Percentiles rank a stretch among this genome's conserved stretches.
Conservation (phyloP, 1,139 yeast genomes). For the Zygoascus sp. region DNA sequence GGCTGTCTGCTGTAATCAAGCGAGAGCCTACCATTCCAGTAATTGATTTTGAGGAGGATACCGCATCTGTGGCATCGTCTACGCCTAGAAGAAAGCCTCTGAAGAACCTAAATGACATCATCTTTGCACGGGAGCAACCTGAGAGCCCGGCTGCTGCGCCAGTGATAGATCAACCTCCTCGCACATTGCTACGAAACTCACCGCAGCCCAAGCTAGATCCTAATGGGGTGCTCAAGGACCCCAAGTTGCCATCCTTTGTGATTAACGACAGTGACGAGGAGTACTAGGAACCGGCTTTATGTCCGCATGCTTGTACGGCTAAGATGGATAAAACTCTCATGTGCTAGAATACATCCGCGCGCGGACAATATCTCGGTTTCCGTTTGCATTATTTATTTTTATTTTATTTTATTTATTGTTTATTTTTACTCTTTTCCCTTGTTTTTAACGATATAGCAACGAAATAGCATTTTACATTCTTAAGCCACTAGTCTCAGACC, state of each 20-base stretch:
- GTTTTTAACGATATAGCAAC: not conserved
- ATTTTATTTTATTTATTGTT: not conserved
- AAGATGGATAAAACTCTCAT: no score
- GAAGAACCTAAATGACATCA: not conserved
- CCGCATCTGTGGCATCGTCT: not conserved
- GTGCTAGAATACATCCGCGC: no score
- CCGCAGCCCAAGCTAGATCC: constrained; percentile 2
- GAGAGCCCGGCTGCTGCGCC: no score
- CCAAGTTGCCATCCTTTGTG: constrained; percentile 6
- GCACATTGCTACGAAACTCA: not conserved
- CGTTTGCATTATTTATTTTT: constrained; percentile 1
- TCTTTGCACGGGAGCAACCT: not conserved
- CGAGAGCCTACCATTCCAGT: constrained; percentile 1
- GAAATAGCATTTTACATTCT: no score
- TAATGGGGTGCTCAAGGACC: constrained; percentile 2
- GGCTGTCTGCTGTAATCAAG: not conserved
- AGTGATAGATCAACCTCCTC: not conserved
- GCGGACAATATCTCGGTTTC: no score
- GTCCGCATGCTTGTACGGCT: no score
- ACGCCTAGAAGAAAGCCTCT: not conserved
- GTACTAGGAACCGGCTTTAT: no score
- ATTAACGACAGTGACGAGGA: constrained; percentile 1
- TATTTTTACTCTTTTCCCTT: not conserved
- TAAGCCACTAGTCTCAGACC: no score
- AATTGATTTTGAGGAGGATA: not conserved